Percentiles rank a stretch among this genome's conserved stretches.
These are phyloP conservation scores for Letharia columbiana DNA, from an alignment of 495 filamentous ascomycete genomes.

Conservation along the genomic window DNA sequence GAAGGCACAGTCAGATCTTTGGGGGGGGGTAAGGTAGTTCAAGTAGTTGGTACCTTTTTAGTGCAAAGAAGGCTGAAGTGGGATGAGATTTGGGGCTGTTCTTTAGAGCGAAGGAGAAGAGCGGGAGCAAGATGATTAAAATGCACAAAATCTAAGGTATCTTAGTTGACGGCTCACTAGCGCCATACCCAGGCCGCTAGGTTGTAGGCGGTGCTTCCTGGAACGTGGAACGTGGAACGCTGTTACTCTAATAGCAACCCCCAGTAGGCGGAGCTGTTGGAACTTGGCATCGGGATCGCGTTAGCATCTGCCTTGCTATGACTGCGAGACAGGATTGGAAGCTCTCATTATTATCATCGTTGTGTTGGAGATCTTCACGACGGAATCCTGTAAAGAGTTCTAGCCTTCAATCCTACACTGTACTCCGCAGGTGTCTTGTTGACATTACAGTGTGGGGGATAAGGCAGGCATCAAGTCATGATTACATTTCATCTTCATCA, in stretches of 20 bases:
- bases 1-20: conserved; percentile 8
- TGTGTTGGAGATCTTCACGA: not conserved
- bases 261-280: conserved; percentile 5
- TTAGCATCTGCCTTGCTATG: not conserved
- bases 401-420: not conserved
- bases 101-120: not conserved
- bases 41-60: not conserved
- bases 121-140: not conserved
- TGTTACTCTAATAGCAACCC: not conserved
- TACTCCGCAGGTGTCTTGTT: too few relatives aligned
- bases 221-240: too few relatives aligned
- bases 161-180: not conserved
- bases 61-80: not conserved
- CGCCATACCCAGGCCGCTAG: too few relatives aligned
- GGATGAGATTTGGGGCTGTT: not conserved
- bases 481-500: not conserved
- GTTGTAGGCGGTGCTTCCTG: not conserved
- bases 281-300: not conserved
- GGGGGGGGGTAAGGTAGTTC: not conserved
- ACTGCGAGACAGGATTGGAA: not conserved
- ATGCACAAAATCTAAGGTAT: not conserved
- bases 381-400: not conserved
- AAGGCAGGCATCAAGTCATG: not conserved
- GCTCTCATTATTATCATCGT: not conserved
- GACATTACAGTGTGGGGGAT: not conserved